Percentiles rank a stretch among this genome's conserved stretches.
These are phyloP conservation scores for Nitzschia palea DNA, from an alignment of 108 stramenopile genomes.

Conservation along the genomic window DNA sequence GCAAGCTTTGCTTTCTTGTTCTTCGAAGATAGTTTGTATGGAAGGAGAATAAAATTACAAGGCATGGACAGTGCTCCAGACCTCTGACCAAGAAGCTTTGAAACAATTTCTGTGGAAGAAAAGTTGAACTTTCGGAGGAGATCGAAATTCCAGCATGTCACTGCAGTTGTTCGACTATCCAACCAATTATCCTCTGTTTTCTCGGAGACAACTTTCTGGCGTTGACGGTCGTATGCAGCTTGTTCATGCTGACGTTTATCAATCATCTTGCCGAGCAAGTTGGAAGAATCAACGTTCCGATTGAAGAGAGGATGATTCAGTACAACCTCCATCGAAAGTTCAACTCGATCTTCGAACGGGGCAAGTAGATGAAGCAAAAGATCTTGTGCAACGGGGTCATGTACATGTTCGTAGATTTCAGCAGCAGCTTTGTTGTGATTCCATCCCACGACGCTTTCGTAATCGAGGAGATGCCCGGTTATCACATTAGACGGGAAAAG, in stretches of 20 bases:
- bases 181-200: conserved; percentile 39
- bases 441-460: conserved; percentile 37
- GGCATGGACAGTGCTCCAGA: conserved; percentile 27
- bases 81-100: conserved; percentile 5
- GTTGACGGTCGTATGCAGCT: conserved; percentile 27
- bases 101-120: conserved; percentile 35
- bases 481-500: conserved; percentile 48
- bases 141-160: conserved; percentile 52
- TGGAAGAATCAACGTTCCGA: not conserved
- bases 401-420: conserved; percentile 46
- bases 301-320: conserved; percentile 64
- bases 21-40: conserved; percentile 44
- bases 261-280: conserved; percentile 23
- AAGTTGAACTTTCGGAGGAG: conserved; percentile 34
- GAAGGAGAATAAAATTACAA: conserved; percentile 40
- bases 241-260: conserved; percentile 28
- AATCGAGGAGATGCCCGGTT: conserved; percentile 38
- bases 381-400: conserved; percentile 73
- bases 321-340: conserved; percentile 42
- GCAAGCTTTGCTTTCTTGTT: conserved; percentile 48
- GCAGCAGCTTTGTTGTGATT: conserved; percentile 30
- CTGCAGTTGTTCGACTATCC: conserved; percentile 21
- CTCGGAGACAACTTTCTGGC: conserved; percentile 12
- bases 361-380: conserved; percentile 53
- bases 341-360: conserved; percentile 40